Evolutionary conservation across 2,329 filamentous ascomycete species (phyloP).

Genomic region (Pseudogymnoascus verrucosus): DNA sequence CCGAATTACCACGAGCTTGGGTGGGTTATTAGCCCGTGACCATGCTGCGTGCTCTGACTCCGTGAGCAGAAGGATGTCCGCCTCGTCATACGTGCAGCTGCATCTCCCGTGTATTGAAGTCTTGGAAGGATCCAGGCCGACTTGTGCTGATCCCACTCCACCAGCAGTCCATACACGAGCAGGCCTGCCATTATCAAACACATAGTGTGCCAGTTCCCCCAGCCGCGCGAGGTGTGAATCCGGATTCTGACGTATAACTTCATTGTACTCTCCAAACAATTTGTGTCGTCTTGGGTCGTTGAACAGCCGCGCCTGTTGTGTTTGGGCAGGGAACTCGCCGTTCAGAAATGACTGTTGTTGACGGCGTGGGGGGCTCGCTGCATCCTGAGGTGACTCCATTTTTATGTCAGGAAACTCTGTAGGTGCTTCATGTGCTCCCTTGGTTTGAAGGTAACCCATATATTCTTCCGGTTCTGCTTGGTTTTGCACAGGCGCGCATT

Average conservation of each 20-base stretch:
- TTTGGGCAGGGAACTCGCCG: background rate
- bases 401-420: background rate
- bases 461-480: background rate
- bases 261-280: background rate
- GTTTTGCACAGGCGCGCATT: too few relatives aligned
- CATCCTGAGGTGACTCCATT: background rate
- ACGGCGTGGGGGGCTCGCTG: background rate
- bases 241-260: background rate
- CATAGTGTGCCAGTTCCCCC: background rate
- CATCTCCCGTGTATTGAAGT: background rate
- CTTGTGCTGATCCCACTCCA: background rate
- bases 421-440: background rate
- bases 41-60: slow-evolving; percentile 7
- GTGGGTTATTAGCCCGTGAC: slow-evolving; percentile 4
- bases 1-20: slow-evolving; percentile 6
- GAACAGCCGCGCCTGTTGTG: slow-evolving; percentile 2
- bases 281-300: slow-evolving; percentile 5
- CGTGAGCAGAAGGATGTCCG: slow-evolving; percentile 9
- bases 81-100: slow-evolving; percentile 6
- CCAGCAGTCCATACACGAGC: slow-evolving; percentile 10
- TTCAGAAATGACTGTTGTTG: background rate
- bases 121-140: background rate
- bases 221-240: slow-evolving; percentile 1
- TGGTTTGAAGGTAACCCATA: background rate
- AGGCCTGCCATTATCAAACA: slow-evolving; percentile 8